Conservation (phyloP, 1,139 yeast species). For the Candida sp. region DNA sequence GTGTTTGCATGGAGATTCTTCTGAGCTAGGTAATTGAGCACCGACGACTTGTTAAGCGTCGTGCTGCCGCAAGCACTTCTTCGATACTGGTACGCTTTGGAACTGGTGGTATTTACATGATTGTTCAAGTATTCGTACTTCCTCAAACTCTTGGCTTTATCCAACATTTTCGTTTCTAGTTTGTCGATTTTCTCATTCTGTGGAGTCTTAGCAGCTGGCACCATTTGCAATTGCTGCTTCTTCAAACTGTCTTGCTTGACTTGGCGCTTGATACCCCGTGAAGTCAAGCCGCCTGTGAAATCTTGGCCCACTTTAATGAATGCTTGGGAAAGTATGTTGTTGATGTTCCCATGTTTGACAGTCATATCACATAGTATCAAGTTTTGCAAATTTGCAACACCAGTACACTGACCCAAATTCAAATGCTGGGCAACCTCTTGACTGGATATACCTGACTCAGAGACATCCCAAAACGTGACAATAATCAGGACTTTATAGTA, state of each 20-base stretch:
- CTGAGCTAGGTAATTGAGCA: constrained; percentile 11
- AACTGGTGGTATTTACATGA: constrained; percentile 22
- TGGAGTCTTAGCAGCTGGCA: not conserved
- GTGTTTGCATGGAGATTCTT: constrained; percentile 3
- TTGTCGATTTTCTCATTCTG: constrained; percentile 20
- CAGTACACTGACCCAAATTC: constrained; percentile 16
- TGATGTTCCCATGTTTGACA: constrained; percentile 26
- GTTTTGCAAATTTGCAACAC: constrained; percentile 19
- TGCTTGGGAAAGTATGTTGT: constrained; percentile 28
- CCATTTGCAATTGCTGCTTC: not conserved
- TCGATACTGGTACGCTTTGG: constrained; percentile 13
- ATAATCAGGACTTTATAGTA: constrained; percentile 39
- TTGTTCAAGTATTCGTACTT: constrained; percentile 39
- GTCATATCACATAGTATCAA: constrained; percentile 44
- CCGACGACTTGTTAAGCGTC: constrained; percentile 12
- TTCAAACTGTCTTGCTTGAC: constrained; percentile 11
- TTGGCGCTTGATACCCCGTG: constrained; percentile 31
- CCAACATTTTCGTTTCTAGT: constrained; percentile 28
- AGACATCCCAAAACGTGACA: constrained; percentile 43
- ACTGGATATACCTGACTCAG: constrained; percentile 20
- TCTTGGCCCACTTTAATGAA: constrained; percentile 24
- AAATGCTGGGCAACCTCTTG: constrained; percentile 23
- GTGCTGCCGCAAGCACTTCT: constrained; percentile 3
- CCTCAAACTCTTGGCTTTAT: constrained; percentile 33
- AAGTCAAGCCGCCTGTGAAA: constrained; percentile 35